phyloP scores from a whole-genome alignment of 306 rosid genomes.

The Cicer yamashitae region DNA sequence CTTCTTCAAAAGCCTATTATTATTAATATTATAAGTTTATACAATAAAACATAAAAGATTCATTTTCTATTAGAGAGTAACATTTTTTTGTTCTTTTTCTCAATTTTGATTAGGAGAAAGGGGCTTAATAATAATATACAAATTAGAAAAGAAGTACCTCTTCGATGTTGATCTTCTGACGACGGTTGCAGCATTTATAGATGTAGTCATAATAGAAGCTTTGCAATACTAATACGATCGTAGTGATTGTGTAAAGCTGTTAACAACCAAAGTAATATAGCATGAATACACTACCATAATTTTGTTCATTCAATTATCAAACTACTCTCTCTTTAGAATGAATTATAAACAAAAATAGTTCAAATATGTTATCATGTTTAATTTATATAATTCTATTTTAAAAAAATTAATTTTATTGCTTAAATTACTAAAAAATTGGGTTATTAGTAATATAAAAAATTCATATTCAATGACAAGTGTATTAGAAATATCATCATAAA shows the following conservation, averaged over 20 bases:
- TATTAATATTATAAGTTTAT: no score
- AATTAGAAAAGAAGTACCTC: slow-evolving; percentile 48
- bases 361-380: no score
- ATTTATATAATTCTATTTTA: no score
- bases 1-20: slow-evolving; percentile 53
- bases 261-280: not conserved
- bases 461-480: no score
- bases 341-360: no score
- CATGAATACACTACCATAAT: no score
- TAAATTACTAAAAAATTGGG: no score
- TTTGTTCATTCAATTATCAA: no score
- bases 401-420: no score
- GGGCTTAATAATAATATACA: not conserved
- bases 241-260: slow-evolving; percentile 81
- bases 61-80: not conserved
- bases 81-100: not conserved
- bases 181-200: slow-evolving; percentile 52
- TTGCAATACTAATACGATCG: slow-evolving; percentile 77
- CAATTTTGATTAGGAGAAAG: not conserved
- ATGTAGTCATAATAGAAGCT: slow-evolving; percentile 75
- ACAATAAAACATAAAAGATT: not conserved
- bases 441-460: no score
- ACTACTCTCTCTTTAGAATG: no score
- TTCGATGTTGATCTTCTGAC: slow-evolving; percentile 33
- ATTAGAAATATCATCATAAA: no score